Base-by-base conservation (phyloP, 1,284 basidiomycete species). In the Tilletia caries region DNA sequence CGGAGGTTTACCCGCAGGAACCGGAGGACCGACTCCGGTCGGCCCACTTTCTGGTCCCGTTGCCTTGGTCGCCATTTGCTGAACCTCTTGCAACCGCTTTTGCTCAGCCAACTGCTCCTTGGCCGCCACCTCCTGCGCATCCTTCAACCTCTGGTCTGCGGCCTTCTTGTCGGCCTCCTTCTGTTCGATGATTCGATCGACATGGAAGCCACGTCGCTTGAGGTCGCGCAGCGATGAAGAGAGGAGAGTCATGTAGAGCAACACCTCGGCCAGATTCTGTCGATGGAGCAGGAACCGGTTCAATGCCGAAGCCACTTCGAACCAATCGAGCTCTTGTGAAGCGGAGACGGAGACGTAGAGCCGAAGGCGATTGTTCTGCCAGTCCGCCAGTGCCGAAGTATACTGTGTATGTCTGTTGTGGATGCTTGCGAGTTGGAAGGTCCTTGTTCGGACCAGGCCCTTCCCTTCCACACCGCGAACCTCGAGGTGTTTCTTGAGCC, bases 211-310 rank as follows among this genome's bases (percentile, higher is more conserved):
- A 72, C 95, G 87, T 68, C 94, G 87, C 81, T 90, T 91, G 68
- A 98, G 85, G 1, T 92, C 89, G 72, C 89, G 88, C 60, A 98
- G 85, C 70, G 95, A 91, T 0, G 94, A 96, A 0, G 92, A 92
- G 13, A 98, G 87, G 62, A 98, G 92, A 0, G 93, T 95, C 89
- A 92, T 92, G 78, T 96, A 91, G 15, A 98, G 83, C 8, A 98
- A 72, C 48, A 82, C 78, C 65, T 83, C 81, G 50, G 78, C 80
- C 54, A 83, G 67, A 33, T 75, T 73, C 67, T 82, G 82, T 67
- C 76, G 71, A 32, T 74, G 76, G 52, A 82, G 70, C 46, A 83
- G 71, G 62, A 76, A 71, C 68, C 79, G 79, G 73, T 69, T 74
- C 32, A 83, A 73, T 27, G 79, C 75, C 2, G 73, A 72, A 1